A percentile compares a stretch with the other conserved stretches of the same genome.
phyloP scores from a whole-genome alignment of 2,329 filamentous ascomycete genomes.

The Cryphonectria japonica region DNA sequence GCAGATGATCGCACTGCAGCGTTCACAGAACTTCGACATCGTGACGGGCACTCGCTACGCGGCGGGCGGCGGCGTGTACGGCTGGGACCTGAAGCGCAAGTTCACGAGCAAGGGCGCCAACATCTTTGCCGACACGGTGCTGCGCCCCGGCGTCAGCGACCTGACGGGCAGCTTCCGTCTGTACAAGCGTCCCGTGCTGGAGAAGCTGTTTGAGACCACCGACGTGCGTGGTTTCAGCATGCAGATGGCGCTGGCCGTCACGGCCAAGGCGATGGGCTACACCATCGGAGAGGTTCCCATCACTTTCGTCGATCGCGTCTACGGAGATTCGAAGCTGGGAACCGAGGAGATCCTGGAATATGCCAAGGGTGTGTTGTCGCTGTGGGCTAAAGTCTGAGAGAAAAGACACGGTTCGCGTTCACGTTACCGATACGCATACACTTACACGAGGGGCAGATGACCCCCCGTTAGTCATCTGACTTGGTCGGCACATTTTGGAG shows the following conservation, averaged over 20 bases:
- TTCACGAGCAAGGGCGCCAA: constrained; percentile 87
- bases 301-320: constrained; percentile 91
- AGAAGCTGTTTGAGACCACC: constrained; percentile 87
- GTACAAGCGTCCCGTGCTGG: constrained; percentile 88
- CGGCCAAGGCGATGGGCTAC: constrained; percentile 94
- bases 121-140: constrained; percentile 91
- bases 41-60: constrained; percentile 96
- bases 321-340: constrained; percentile 82
- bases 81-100: constrained; percentile 94
- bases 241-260: constrained; percentile 99
- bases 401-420: constrained; percentile 29
- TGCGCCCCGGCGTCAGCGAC: constrained; percentile 92
- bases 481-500: constrained; percentile 31
- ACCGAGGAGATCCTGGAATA: constrained; percentile 97
- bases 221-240: constrained; percentile 98
- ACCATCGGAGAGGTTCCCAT: constrained; percentile 95
- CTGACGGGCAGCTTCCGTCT: constrained; percentile 92
- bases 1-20: constrained; percentile 85
- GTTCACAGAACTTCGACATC: constrained; percentile 82
- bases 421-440: neutral
- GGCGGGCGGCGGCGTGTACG: constrained; percentile 85
- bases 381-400: constrained; percentile 75
- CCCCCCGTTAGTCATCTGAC: neutral
- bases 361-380: constrained; percentile 77
- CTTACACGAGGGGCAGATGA: neutral